Evolutionary conservation across 2,329 filamentous ascomycete species (phyloP), one percentile per base, ranked within the genome.

Genomic region (Blumeria graminis): DNA sequence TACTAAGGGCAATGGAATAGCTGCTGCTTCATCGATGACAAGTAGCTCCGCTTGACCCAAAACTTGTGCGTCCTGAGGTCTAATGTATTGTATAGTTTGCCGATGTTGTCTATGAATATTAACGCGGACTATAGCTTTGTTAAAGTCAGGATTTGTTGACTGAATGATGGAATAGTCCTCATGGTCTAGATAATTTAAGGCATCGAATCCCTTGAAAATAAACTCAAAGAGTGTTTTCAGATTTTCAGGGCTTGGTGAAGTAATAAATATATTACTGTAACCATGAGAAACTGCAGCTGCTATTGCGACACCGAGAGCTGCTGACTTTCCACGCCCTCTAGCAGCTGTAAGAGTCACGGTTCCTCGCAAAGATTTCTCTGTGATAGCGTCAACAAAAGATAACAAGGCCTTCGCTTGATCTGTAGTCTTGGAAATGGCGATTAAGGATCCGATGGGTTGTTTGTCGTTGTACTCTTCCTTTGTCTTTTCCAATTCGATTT

Each of bases 221-320:
- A 98, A 98, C 65, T 98, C 89, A 67, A 98, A 98, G 7, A 98
- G 74, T 0, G 92, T 98, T 72, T 96, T 98, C 75, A 98, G 75
- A 70, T 98, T 98, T 71, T 98, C 93, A 0, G 92, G 92, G 59
- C 87, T 95, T 0, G 90, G 90, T 1, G 90, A 96, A 1, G 92
- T 98, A 67, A 98, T 94, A 71, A 98, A 98, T 64, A 98, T 94
- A 69, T 98, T 98, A 73, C 88, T 94, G 70, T 98, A 98, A 32
- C 92, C 92, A 66, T 96, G 86, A 0, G 92, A 90, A 48, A 98
- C 78, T 1, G 93, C 93, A 2, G 92, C 88, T 3, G 92, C 92
- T 46, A 98, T 84, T 3, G 92, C 88, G 55, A 98, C 82, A 70
- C 92, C 92, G 64, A 98, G 77, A 32, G 92, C 92, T 16, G 92